Base-by-base conservation (phyloP, 176 grass and related monocot species). In the Aegilops tauschii region DNA sequence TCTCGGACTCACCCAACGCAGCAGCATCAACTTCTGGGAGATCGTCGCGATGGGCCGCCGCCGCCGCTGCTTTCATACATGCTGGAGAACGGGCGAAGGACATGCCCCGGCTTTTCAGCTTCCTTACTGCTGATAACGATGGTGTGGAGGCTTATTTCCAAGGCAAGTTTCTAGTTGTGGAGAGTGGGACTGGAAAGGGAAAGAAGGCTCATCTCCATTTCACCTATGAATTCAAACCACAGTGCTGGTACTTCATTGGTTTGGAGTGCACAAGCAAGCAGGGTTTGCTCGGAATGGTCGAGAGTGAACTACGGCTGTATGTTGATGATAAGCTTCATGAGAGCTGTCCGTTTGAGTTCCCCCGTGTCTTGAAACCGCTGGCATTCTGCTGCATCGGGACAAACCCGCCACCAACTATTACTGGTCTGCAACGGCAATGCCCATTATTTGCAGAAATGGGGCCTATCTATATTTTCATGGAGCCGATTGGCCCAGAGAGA, bases 401-500 rank as follows among this genome's bases (percentile, higher is more conserved):
- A 4, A 98, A 96, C 28, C 97, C 92, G 64, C 81, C 94, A 36
- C 92, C 94, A 61, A 90, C 87, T 31, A 96, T 94, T 61, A 89
- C 90, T 25, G 94, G 88, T 8, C 74, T 96, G 58, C 92, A 98
- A 80, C 87, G 80, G 32, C 97, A 96, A 63, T 96, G 97, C 50
- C 92, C 97, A 59, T 73, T 98, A 56, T 98, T 98, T 90, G 97
- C 92, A 16, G 97, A 98, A 84, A 92, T 98, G 92, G 97, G 97
- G 1, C 97, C 94, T 79, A 69, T 98, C 70, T 98, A 98, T 88
- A 93, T 98, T 32, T 98, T 98, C 75, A 88, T 80, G 45, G 97
- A 98, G 39, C 92, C 97, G 30, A 91, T 98, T 76, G 97, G 97
- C 23, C 89, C 89, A 28, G 92, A 98, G 62, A 94, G 83, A 80